These are phyloP conservation scores for Fomitopsis palustris DNA, from an alignment of 1,284 basidiomycete species.

Conservation along the genomic window DNA sequence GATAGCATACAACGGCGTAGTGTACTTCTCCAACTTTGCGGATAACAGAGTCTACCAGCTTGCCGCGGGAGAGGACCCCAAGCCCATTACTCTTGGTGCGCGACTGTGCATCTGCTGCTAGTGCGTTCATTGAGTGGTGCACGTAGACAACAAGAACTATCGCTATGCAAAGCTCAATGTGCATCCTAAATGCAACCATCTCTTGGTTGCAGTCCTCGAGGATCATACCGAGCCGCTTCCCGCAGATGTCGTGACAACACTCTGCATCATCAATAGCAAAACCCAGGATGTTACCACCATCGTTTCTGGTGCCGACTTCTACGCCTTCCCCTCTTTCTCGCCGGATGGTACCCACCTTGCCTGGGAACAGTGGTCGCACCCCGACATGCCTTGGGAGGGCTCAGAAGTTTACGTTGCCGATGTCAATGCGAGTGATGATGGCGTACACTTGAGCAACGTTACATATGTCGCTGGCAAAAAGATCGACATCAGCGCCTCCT, in stretches of 20 bases:
- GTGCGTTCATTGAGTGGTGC: background rate
- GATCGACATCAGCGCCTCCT: conserved; percentile 45
- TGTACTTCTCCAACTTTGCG: conserved; percentile 54
- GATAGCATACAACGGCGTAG: conserved; percentile 41
- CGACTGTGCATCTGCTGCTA: background rate
- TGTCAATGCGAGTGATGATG: conserved; percentile 21
- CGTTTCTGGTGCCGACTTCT: conserved; percentile 65
- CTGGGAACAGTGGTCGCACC: conserved; percentile 75
- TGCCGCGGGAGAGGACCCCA: conserved; percentile 36
- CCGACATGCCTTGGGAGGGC: conserved; percentile 84
- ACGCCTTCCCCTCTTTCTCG: conserved; percentile 59
- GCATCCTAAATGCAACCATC: conserved; percentile 41
- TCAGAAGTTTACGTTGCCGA: conserved; percentile 56
- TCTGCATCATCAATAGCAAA: conserved; percentile 51
- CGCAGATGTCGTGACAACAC: conserved; percentile 49
- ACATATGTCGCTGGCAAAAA: conserved; percentile 46
- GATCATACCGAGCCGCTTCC: conserved; percentile 64
- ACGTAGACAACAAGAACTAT: conserved; percentile 42
- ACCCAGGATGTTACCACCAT: conserved; percentile 40
- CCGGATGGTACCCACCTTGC: conserved; percentile 62
- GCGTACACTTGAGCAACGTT: conserved; percentile 30
- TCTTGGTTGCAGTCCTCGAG: conserved; percentile 59
- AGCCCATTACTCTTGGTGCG: conserved; percentile 59
- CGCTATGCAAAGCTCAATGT: conserved; percentile 56
- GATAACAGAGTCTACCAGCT: conserved; percentile 50